Percentiles rank a stretch among this genome's conserved stretches.
Evolutionary conservation across 495 filamentous ascomycete genomes (phyloP).

Genomic region (Achaetomiella virescens): DNA sequence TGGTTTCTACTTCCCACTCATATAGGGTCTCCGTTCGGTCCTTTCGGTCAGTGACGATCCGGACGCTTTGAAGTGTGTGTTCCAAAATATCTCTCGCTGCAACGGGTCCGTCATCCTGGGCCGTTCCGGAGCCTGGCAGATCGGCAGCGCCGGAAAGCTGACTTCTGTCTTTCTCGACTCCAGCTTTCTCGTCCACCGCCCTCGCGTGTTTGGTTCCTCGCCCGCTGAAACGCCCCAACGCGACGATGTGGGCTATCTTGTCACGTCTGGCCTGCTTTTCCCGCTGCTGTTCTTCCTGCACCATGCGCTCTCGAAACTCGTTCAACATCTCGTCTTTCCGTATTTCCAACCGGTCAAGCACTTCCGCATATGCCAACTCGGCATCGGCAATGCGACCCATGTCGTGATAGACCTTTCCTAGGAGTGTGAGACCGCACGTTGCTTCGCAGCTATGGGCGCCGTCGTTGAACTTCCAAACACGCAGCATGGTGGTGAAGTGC

Average conservation of each 20-base stretch:
- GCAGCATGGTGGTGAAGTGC: not conserved
- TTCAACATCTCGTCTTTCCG: not conserved
- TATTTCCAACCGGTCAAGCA: not conserved
- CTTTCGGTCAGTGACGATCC: not conserved
- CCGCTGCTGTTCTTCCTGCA: not conserved
- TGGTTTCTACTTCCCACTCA: not conserved
- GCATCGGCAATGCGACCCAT: conserved; percentile 3
- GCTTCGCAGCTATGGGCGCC: not conserved
- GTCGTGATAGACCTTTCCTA: conserved; percentile 8
- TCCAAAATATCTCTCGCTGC: no score
- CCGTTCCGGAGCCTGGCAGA: no score
- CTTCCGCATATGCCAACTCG: not conserved
- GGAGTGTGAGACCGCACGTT: not conserved
- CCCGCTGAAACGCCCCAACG: not conserved
- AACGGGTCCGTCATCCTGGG: no score
- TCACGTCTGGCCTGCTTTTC: not conserved
- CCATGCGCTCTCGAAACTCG: not conserved
- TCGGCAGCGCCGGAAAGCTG: no score
- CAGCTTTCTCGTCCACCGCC: no score
- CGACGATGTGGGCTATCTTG: not conserved
- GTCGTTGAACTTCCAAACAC: not conserved
- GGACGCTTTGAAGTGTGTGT: no score
- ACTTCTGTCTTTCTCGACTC: no score
- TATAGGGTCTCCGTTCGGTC: not conserved
- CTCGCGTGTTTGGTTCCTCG: no score